Conservation (phyloP, 1,284 basidiomycete genomes). For the Ustanciosporium gigantosporum region DNA sequence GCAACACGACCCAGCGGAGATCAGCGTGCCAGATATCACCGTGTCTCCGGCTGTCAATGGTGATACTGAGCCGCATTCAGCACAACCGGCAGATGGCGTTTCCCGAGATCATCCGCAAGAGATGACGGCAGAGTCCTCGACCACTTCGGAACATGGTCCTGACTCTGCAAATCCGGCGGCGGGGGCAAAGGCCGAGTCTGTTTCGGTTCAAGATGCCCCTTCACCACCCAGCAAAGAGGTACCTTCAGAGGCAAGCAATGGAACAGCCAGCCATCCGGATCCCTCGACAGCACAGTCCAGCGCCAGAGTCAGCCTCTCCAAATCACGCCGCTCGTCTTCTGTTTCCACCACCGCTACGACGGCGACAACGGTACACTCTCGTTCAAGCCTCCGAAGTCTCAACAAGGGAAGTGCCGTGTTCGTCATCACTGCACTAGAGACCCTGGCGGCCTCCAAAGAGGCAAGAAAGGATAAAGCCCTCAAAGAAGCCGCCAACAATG, state of each 20-base stretch:
- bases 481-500: constrained; percentile 42
- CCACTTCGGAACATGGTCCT: not conserved
- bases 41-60: not conserved
- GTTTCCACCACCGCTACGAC: constrained; percentile 33
- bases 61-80: not conserved
- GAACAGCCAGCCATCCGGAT: not conserved
- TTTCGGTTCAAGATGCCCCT: not conserved
- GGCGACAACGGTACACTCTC: constrained; percentile 39
- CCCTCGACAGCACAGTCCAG: not conserved
- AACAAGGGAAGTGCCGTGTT: constrained; percentile 56
- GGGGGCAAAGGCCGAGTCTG: not conserved
- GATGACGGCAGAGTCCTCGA: not conserved
- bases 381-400: constrained; percentile 42
- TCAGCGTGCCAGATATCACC: not conserved
- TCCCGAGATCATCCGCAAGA: not conserved
- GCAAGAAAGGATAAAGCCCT: constrained; percentile 55
- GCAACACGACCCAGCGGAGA: not conserved
- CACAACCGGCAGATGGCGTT: not conserved
- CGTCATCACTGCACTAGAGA: constrained; percentile 56
- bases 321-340: constrained; percentile 30
- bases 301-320: constrained; percentile 16
- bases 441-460: constrained; percentile 50
- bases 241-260: not conserved
- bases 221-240: not conserved
- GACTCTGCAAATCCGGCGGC: not conserved